Evolutionary conservation across 805 yeast species (phyloP).

Genomic region (Peterozyma xylosa): DNA sequence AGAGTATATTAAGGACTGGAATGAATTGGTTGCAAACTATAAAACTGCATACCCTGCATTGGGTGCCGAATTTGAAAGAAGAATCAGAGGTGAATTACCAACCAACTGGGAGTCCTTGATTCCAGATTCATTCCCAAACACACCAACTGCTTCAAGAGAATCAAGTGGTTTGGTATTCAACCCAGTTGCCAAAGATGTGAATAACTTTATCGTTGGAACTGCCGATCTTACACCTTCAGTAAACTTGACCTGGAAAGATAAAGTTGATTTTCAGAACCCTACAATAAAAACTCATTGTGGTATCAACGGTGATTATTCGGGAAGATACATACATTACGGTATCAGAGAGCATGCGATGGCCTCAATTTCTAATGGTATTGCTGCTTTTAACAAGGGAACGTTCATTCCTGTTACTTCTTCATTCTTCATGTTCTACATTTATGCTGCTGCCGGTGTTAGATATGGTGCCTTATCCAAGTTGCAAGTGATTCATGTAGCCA

Average conservation of each 20-base stretch:
- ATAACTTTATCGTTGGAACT: slow-evolving; percentile 24
- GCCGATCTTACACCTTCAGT: slow-evolving; percentile 28
- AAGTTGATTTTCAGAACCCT: slow-evolving; percentile 24
- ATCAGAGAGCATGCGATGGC: slow-evolving; percentile 28
- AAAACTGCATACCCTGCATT: slow-evolving; percentile 18
- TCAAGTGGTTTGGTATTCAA: slow-evolving; percentile 22
- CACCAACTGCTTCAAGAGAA: slow-evolving; percentile 19
- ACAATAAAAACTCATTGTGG: slow-evolving; percentile 15
- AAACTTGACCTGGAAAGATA: slow-evolving; percentile 21
- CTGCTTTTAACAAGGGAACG: slow-evolving; percentile 25
- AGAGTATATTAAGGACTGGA: slow-evolving; percentile 18
- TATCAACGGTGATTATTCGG: slow-evolving; percentile 22
- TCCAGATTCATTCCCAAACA: slow-evolving; percentile 12
- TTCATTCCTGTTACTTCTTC: slow-evolving; percentile 31
- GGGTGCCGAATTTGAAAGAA: slow-evolving; percentile 17
- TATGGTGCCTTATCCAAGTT: slow-evolving; percentile 38
- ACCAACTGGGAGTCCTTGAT: slow-evolving; percentile 17
- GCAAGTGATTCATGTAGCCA: slow-evolving; percentile 43
- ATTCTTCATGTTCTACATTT: slow-evolving; percentile 28
- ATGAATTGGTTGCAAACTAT: slow-evolving; percentile 14
- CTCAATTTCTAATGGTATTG: slow-evolving; percentile 23
- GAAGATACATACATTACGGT: slow-evolving; percentile 25
- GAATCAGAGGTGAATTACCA: slow-evolving; percentile 22
- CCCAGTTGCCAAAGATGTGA: slow-evolving; percentile 18
- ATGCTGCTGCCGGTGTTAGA: slow-evolving; percentile 47